These are phyloP conservation scores for Spizellomyces punctatus DNA, from an alignment of 192 early-diverging fungal genomes.

Conservation along the genomic window DNA sequence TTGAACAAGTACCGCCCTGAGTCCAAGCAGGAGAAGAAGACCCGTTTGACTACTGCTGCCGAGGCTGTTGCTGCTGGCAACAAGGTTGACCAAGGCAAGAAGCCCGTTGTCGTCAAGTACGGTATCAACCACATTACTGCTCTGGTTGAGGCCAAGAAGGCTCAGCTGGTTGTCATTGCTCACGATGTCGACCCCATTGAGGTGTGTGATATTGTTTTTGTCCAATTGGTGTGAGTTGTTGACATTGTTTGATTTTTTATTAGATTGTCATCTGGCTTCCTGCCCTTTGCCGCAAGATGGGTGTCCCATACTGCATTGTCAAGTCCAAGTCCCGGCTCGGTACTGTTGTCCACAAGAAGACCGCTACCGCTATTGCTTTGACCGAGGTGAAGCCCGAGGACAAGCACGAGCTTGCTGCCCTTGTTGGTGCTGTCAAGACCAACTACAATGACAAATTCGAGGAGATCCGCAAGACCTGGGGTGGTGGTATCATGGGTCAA, in stretches of 20 bases:
- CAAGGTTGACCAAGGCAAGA: constrained; percentile 87
- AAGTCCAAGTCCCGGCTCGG: constrained; percentile 99
- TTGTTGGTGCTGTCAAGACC: constrained; percentile 90
- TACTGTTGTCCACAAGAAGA: constrained; percentile 99
- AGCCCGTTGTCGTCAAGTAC: constrained; percentile 97
- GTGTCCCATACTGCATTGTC: constrained; percentile 98
- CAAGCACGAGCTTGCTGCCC: constrained; percentile 84
- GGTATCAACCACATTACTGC: constrained; percentile 99
- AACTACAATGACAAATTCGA: constrained; percentile 97
- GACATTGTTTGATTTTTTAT: background rate
- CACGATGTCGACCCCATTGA: constrained; percentile 99
- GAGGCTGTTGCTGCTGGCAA: constrained; percentile 84
- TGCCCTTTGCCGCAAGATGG: constrained; percentile 99
- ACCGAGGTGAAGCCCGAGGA: constrained; percentile 94
- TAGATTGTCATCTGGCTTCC: constrained; percentile 95
- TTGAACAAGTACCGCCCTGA: constrained; percentile 99
- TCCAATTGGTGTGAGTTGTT: background rate
- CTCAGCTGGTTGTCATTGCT: constrained; percentile 98
- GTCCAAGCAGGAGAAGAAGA: constrained; percentile 94
- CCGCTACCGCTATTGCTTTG: constrained; percentile 93
- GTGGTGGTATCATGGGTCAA: constrained; percentile 97
- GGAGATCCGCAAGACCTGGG: constrained; percentile 89
- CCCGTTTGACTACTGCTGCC: constrained; percentile 86
- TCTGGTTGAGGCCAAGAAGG: constrained; percentile 98
- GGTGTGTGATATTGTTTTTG: constrained; percentile 11